These are phyloP conservation scores for Hyaloscypha finlandica DNA, from an alignment of 495 filamentous ascomycete species.

Conservation along the genomic window DNA sequence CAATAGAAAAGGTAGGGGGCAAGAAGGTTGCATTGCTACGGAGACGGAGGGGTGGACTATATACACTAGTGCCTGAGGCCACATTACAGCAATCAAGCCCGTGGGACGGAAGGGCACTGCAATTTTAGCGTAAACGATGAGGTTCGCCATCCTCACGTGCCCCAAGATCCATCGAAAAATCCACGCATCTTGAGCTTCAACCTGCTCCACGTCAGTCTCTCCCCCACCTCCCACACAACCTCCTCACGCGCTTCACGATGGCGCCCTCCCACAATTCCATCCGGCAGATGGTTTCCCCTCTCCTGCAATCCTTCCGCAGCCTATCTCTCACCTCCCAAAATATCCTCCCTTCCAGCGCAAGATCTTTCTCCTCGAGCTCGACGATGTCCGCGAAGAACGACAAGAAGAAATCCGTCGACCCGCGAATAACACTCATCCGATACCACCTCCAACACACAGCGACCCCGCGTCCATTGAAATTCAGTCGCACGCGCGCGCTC, in stretches of 20 bases:
- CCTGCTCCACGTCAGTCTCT: neutral
- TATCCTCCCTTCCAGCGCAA: neutral
- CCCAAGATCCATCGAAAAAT: neutral
- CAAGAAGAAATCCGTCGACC: slow-evolving; percentile 24
- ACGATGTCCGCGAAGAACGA: slow-evolving; percentile 13
- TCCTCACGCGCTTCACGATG: slow-evolving; percentile 7
- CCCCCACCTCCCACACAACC: neutral
- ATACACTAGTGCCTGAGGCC: too few relatives aligned
- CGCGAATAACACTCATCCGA: slow-evolving; percentile 28
- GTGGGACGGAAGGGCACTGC: too few relatives aligned
- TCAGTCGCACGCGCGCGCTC: slow-evolving; percentile 83
- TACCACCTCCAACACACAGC: slow-evolving; percentile 33
- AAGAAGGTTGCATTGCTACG: too few relatives aligned
- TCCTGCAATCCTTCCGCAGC: slow-evolving; percentile 28
- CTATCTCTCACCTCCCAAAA: slow-evolving; percentile 15
- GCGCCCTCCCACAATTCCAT: slow-evolving; percentile 18
- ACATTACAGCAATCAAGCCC: too few relatives aligned
- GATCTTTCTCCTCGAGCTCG: slow-evolving; percentile 15
- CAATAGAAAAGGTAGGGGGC: too few relatives aligned
- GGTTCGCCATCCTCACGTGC: neutral
- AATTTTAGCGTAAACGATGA: too few relatives aligned
- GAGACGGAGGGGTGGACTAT: too few relatives aligned
- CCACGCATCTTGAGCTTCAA: slow-evolving; percentile 21
- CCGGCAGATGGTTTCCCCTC: slow-evolving; percentile 18
- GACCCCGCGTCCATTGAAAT: slow-evolving; percentile 62